phyloP scores from a whole-genome alignment of 2,329 filamentous ascomycete genomes.

The Sarocladiaceae sp. region DNA sequence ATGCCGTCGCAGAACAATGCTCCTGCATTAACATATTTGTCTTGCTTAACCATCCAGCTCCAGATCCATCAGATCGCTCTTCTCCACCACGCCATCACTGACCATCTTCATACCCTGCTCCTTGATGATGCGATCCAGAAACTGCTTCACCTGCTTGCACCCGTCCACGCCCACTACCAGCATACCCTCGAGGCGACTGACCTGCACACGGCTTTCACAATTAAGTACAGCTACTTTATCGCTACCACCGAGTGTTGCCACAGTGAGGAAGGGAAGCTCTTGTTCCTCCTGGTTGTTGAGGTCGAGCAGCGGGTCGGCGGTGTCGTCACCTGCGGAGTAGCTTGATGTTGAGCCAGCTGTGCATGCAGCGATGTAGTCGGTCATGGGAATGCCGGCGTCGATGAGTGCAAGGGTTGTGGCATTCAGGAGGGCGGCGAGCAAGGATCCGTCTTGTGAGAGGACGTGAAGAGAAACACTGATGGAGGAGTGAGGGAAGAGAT shows the following conservation, averaged over 20 bases:
- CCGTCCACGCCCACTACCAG: constrained; percentile 86
- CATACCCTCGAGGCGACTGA: constrained; percentile 81
- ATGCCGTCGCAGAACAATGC: no score
- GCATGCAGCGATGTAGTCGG: constrained; percentile 81
- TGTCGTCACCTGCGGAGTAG: constrained; percentile 57
- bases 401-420: constrained; percentile 86
- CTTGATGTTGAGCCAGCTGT: constrained; percentile 75
- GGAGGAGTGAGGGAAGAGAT: constrained; percentile 81
- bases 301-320: constrained; percentile 72
- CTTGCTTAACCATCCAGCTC: constrained; percentile 37
- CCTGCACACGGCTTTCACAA: constrained; percentile 85
- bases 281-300: constrained; percentile 75
- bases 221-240: constrained; percentile 74
- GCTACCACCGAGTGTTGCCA: constrained; percentile 68
- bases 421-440: constrained; percentile 86
- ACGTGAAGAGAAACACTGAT: constrained; percentile 82
- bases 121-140: constrained; percentile 75
- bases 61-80: constrained; percentile 42
- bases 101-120: constrained; percentile 62
- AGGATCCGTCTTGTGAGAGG: constrained; percentile 80
- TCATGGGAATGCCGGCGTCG: constrained; percentile 93
- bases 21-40: no score
- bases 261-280: constrained; percentile 82
- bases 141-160: constrained; percentile 75
- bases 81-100: constrained; percentile 45